Evolutionary conservation across 768 basidiomycete genomes (phyloP).

Genomic region (Lentinula boryana): DNA sequence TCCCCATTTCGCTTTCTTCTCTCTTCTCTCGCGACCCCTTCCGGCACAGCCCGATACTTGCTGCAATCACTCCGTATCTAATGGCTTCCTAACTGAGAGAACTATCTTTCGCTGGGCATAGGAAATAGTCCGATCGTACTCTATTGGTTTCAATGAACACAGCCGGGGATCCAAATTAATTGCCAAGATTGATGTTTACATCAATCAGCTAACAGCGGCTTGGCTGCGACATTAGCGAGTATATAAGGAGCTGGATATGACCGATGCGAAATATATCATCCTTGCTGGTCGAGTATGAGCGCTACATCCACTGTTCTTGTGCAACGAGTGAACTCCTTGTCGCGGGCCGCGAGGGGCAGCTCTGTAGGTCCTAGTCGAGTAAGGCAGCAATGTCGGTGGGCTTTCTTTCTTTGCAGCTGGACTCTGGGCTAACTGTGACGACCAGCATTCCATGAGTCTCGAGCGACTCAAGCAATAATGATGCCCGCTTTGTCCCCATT

Average conservation of each 20-base stretch:
- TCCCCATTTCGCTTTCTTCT: too few species aligned
- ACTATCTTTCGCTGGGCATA: too few species aligned
- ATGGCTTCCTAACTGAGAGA: too few species aligned
- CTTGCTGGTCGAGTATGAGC: conserved; percentile 8
- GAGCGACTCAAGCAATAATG: conserved; percentile 24
- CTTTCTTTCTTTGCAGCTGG: not conserved
- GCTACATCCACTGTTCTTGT: conserved; percentile 2
- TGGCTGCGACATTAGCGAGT: not conserved
- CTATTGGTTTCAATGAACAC: not conserved
- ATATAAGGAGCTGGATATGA: not conserved
- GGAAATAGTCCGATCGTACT: not conserved
- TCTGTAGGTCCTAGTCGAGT: conserved; percentile 3
- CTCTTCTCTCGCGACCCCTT: too few species aligned
- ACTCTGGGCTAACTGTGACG: not conserved
- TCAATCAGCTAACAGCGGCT: not conserved
- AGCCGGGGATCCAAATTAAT: not conserved
- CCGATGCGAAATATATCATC: not conserved
- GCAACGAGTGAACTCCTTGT: conserved; percentile 1
- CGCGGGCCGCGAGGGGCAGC: conserved; percentile 1
- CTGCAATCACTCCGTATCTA: too few species aligned
- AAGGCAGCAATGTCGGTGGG: conserved; percentile 1
- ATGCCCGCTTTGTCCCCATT: conserved; percentile 93
- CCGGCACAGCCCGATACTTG: too few species aligned
- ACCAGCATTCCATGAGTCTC: conserved; percentile 5
- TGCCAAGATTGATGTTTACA: not conserved